Base-by-base conservation (phyloP, 129 eudicot species). In the Saussurea involucrata region DNA sequence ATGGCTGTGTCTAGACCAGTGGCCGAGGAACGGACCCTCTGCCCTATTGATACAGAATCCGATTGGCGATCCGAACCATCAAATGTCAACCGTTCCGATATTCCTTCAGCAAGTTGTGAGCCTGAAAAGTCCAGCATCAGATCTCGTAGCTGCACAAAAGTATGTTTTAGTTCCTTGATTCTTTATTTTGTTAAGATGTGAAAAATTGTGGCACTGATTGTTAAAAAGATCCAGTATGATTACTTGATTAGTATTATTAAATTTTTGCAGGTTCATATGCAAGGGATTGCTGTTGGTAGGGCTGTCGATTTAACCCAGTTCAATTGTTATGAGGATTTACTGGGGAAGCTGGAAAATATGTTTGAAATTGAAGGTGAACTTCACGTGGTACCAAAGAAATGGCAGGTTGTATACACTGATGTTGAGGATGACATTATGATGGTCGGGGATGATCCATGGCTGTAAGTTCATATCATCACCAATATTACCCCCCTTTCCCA, bases 401-500 rank as follows among this genome's bases (percentile, higher is more conserved):
- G 98, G 98, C 85, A 91, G 72, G 98, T 93, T 76, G 96, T 93
- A 53, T 93, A 90, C 84, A 91, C 98, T 6, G 98, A 93, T 73
- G 89, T 74, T 2, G 98, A 93, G 83, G 97, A 89, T 81, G 98
- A 91, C 87, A 86, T 88, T 86, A 93, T 93, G 98, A 89, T 93
- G 96, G 98, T 93, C 53, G 98, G 98, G 18, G 98, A 93, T 73
- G 98, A 93, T 85, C 98, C 98, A 58, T 93, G 98, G 98, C 88
- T 82, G 98, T 93, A 82, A 90, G 88, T 86, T 83, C 76, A 69
- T 66, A 17, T 73, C 77, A 29, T 61, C 46, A 60, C 70, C 25
- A 8, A 60, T 25, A 1, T 69, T 27, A 27, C 64, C 24, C 27
- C 28, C 31, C 31, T 32, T 49, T 8, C 74, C 58, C 3, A 44